phyloP scores from a whole-genome alignment of 2,329 filamentous ascomycete species.

The Hypoxylon sp. region DNA sequence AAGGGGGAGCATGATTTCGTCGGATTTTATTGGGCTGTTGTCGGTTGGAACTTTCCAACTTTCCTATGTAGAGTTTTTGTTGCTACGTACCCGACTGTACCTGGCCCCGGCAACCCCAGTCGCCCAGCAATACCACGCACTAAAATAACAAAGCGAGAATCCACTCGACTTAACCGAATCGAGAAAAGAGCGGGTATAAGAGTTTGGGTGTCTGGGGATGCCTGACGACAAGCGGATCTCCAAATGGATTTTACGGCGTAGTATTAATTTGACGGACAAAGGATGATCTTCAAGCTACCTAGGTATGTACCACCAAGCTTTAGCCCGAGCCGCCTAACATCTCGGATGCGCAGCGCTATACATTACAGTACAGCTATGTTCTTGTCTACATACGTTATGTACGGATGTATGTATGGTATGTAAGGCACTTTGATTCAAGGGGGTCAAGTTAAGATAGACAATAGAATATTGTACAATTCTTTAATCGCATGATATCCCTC shows the following conservation, averaged over 20 bases:
- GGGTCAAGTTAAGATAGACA: not conserved
- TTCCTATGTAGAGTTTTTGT: not conserved
- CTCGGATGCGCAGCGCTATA: conserved; percentile 1
- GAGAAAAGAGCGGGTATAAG: conserved; percentile 31
- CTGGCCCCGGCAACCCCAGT: conserved; percentile 15
- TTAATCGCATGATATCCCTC: not conserved
- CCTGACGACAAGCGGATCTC: conserved; percentile 38
- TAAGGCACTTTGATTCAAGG: not conserved
- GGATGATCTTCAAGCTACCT: conserved; percentile 32
- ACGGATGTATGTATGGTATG: not conserved
- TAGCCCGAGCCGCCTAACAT: conserved; percentile 43
- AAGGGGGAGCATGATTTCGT: conserved; percentile 19
- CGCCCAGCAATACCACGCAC: conserved; percentile 17
- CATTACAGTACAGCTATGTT: not conserved
- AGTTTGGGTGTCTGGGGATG: conserved; percentile 45
- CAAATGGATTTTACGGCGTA: conserved; percentile 35
- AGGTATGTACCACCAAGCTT: conserved; percentile 13
- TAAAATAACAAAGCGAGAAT: conserved; percentile 39
- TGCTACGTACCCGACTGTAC: conserved; percentile 18
- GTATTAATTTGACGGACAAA: conserved; percentile 41
- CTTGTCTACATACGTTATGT: not conserved
- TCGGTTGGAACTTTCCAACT: conserved; percentile 27
- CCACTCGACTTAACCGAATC: conserved; percentile 35
- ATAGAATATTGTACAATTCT: not conserved
- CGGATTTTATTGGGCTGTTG: conserved; percentile 23